These are phyloP conservation scores for Ganoderma sinense DNA, from an alignment of 1,284 basidiomycete species.

Conservation along the genomic window DNA sequence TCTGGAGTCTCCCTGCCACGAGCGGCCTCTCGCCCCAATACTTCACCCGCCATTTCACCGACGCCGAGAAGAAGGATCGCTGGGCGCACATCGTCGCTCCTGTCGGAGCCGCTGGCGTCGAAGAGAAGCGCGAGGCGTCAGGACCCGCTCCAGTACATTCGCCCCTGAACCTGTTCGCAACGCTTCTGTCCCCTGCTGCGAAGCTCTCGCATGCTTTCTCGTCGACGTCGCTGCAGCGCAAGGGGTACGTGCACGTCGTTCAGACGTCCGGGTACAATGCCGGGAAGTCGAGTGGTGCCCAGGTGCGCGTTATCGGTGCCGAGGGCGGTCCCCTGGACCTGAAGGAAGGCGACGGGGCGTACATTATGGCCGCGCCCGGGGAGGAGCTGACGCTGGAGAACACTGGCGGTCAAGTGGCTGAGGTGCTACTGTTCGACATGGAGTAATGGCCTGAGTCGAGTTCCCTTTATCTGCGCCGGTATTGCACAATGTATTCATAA, in stretches of 20 bases:
- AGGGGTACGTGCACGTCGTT: constrained; percentile 73
- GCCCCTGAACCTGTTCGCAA: constrained; percentile 68
- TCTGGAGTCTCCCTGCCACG: constrained; percentile 80
- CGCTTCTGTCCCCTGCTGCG: constrained; percentile 64
- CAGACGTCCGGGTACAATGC: constrained; percentile 82
- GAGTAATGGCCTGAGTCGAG: constrained; percentile 44
- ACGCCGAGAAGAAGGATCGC: constrained; percentile 81
- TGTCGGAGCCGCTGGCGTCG: constrained; percentile 50
- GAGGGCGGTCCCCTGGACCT: constrained; percentile 50
- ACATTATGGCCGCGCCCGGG: constrained; percentile 56
- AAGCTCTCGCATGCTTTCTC: constrained; percentile 58
- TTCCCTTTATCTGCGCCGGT: not conserved
- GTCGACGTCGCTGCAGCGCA: not conserved
- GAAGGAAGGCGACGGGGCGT: constrained; percentile 79
- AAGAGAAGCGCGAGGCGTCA: constrained; percentile 64
- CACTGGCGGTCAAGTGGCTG: constrained; percentile 63
- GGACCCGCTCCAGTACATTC: constrained; percentile 82
- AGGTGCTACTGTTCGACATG: constrained; percentile 80
- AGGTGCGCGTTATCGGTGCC: constrained; percentile 50
- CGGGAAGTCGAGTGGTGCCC: constrained; percentile 54
- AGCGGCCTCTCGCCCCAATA: constrained; percentile 74
- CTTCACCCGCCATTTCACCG: constrained; percentile 86
- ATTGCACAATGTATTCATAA: not conserved
- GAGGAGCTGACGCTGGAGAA: constrained; percentile 64
- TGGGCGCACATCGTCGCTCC: constrained; percentile 43